These are phyloP conservation scores for Xylaria sp. DNA, from an alignment of 2,329 filamentous ascomycete genomes.

Conservation along the genomic window DNA sequence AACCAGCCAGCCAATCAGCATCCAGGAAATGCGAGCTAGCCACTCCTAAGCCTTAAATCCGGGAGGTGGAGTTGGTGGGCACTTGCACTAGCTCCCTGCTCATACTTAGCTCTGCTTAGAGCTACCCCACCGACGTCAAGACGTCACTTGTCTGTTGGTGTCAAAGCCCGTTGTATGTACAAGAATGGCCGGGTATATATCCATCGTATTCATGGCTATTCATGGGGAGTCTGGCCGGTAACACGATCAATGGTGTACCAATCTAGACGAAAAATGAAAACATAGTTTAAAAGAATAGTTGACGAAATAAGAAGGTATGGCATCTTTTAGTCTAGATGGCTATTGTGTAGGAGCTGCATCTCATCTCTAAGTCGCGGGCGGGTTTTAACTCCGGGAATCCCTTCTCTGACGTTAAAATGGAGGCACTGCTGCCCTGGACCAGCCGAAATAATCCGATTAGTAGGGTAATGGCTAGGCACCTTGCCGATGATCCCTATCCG, in stretches of 20 bases:
- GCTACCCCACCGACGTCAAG: constrained; percentile 25
- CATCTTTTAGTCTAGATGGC: not conserved
- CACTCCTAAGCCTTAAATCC: constrained; percentile 16
- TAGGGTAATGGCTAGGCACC: constrained; percentile 5
- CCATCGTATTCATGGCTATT: no score
- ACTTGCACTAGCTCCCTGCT: not conserved
- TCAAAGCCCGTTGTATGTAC: no score
- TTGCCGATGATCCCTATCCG: constrained; percentile 1
- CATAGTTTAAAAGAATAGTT: not conserved
- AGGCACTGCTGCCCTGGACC: constrained; percentile 10
- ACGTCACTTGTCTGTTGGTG: not conserved
- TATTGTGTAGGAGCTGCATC: constrained; percentile 5
- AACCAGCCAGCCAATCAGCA: constrained; percentile 4
- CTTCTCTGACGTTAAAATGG: not conserved
- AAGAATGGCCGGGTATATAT: no score
- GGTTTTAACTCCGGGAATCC: constrained; percentile 16
- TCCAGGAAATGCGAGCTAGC: constrained; percentile 3
- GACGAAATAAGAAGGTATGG: not conserved
- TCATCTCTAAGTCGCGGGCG: not conserved
- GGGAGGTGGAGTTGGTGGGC: constrained; percentile 18
- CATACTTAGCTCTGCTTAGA: not conserved
- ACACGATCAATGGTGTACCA: no score
- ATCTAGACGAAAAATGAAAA: no score
- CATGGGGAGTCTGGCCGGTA: no score
- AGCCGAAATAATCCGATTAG: constrained; percentile 21